Evolutionary conservation across 2,329 filamentous ascomycete species (phyloP).

Genomic region (Alternaria rosae): DNA sequence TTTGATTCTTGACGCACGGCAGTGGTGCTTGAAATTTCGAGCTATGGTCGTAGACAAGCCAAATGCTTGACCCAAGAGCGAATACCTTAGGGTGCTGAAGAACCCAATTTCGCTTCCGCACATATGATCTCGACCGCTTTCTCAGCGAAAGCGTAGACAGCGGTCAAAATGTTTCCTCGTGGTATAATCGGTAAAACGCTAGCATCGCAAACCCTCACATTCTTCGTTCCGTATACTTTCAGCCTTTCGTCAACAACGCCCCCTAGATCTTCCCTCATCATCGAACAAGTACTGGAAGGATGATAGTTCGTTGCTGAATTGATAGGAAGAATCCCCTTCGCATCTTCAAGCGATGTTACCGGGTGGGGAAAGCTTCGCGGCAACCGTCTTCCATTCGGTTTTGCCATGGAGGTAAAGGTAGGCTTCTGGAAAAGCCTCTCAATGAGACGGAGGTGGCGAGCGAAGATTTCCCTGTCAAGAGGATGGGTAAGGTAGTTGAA

Average conservation of each 20-base stretch:
- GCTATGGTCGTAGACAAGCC: neutral
- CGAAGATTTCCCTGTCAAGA: conserved; percentile 52
- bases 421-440: conserved; percentile 33
- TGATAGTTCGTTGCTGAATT: conserved; percentile 35
- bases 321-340: conserved; percentile 19
- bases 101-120: conserved; percentile 1
- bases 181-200: conserved; percentile 36
- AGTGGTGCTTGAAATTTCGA: neutral
- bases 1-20: neutral
- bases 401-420: conserved; percentile 14
- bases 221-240: conserved; percentile 41
- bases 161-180: conserved; percentile 26
- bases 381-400: conserved; percentile 18
- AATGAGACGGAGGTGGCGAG: conserved; percentile 48
- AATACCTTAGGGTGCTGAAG: neutral
- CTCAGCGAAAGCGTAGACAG: conserved; percentile 36
- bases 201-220: conserved; percentile 40
- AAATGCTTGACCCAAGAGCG: neutral
- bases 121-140: conserved; percentile 32
- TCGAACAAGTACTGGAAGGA: conserved; percentile 44
- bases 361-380: conserved; percentile 25
- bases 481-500: conserved; percentile 56
- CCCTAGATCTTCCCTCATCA: conserved; percentile 37
- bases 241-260: conserved; percentile 43
- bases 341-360: conserved; percentile 19